Evolutionary conservation across 75 land plant species (phyloP), one percentile per base, ranked within the genome.

Genomic region (Cryptomeria japonica): DNA sequence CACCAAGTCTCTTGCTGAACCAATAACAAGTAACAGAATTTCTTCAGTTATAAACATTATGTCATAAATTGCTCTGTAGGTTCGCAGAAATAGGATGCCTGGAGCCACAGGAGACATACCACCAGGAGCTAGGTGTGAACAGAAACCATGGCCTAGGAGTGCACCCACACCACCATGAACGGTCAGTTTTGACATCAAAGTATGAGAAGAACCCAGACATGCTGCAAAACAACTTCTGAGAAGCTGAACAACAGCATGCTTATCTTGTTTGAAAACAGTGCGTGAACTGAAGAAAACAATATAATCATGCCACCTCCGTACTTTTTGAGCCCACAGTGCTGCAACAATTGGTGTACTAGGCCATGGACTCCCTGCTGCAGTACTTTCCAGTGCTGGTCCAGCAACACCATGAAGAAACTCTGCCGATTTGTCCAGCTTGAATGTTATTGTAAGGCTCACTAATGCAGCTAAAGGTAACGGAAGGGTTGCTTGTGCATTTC

Each of bases 401-500:
- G 94, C 92, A 39, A 97, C 95, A 68, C 93, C 94, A 83, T 93
- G 95, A 49, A 95, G 86, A 84, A 92, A 89, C 84, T 96, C 98
- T 87, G 92, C 89, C 22, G 86, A 87, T 88, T 93, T 94, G 68
- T 93, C 96, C 28, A 94, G 92, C 88, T 96, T 97, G 88, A 94
- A 94, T 18, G 97, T 97, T 86, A 97, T 97, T 11, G 98, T 97
- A 88, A 97, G 87, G 87, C 98, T 94, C 75, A 97, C 93, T 25
- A 97, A 89, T 79, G 93, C 95, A 82, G 97, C 98, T 90, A 97
- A 82, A 61, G 98, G 98, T 58, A 97, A 87, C 7, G 98, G 98
- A 88, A 97, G 92, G 84, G 94, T 93, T 2, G 86, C 41, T 38
- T 89, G 85, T 25, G 87, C 73, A 82, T 49, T 36, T 82, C 77